A percentile compares a stretch with the other conserved stretches of the same genome.
phyloP scores from a whole-genome alignment of 345 rosid genomes.

The Euphorbia pulcherrima region DNA sequence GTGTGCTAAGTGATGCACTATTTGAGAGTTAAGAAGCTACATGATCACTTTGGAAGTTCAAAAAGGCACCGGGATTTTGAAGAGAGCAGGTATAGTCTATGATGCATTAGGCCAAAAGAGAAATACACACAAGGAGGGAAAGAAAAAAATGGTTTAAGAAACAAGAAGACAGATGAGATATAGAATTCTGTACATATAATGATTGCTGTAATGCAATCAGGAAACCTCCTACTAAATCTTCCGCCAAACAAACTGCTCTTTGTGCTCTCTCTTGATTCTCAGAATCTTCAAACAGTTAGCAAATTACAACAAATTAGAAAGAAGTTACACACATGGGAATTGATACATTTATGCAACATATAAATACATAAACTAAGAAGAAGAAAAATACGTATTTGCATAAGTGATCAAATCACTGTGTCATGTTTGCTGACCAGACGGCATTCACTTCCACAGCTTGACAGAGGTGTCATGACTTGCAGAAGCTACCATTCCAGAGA shows the following conservation, averaged over 20 bases:
- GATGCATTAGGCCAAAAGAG: not conserved
- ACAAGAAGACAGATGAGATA: not conserved
- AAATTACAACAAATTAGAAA: not conserved
- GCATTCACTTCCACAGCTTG: slow-evolving; percentile 54
- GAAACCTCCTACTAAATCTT: not conserved
- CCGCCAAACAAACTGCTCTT: slow-evolving; percentile 12
- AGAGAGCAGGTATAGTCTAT: too few relatives aligned
- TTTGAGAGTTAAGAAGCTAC: too few relatives aligned
- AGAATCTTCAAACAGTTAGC: not conserved
- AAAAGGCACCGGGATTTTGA: too few relatives aligned
- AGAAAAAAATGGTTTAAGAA: not conserved
- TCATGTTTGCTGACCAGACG: not conserved
- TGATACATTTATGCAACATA: not conserved
- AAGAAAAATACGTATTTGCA: not conserved
- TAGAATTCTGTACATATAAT: not conserved
- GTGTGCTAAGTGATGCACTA: too few relatives aligned
- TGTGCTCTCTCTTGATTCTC: slow-evolving; percentile 9
- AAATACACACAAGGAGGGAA: too few relatives aligned
- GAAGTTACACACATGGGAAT: not conserved
- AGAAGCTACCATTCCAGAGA: slow-evolving; percentile 53
- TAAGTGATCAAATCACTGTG: not conserved
- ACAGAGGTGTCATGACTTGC: slow-evolving; percentile 63
- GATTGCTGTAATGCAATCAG: not conserved
- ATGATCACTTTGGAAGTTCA: too few relatives aligned
- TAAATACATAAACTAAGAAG: not conserved